Conservation (phyloP, 2,329 filamentous ascomycete genomes). For the Exophiala sp. region DNA sequence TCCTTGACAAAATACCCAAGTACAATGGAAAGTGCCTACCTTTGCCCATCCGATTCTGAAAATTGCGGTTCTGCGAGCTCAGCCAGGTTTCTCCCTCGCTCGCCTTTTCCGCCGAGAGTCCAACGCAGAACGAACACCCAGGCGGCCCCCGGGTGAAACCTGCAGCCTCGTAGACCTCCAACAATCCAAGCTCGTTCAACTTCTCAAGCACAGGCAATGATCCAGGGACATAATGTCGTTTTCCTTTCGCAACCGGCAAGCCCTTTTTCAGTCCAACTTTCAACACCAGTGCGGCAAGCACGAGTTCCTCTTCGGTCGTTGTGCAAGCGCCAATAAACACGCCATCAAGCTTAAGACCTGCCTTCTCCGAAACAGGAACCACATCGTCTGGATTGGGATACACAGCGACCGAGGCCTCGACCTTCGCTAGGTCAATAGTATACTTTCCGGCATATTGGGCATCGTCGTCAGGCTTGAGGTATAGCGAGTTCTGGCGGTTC, state of each 20-base stretch:
- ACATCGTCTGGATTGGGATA: constrained; percentile 47
- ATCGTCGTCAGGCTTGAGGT: constrained; percentile 40
- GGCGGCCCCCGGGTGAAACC: constrained; percentile 44
- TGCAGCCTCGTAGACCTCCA: constrained; percentile 39
- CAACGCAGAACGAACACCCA: constrained; percentile 47
- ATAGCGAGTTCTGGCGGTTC: constrained; percentile 36
- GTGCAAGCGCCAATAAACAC: constrained; percentile 50
- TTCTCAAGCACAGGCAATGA: constrained; percentile 39
- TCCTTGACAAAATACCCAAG: neutral
- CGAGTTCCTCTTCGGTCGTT: constrained; percentile 45
- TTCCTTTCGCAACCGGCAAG: constrained; percentile 34
- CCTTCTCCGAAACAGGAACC: constrained; percentile 38
- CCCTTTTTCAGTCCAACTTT: constrained; percentile 37
- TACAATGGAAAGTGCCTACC: constrained; percentile 27
- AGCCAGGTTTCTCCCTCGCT: constrained; percentile 43
- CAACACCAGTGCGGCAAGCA: constrained; percentile 43
- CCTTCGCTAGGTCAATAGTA: constrained; percentile 39
- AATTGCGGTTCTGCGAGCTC: constrained; percentile 48
- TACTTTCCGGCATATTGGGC: constrained; percentile 38
- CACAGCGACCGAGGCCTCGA: constrained; percentile 39
- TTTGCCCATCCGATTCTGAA: constrained; percentile 45
- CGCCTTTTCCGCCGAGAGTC: constrained; percentile 42
- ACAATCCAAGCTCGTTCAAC: constrained; percentile 36
- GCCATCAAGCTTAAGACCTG: constrained; percentile 37
- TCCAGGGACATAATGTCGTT: constrained; percentile 42